These are phyloP conservation scores for Zymoseptoria brevis DNA, from an alignment of 2,329 filamentous ascomycete species.

Conservation along the genomic window DNA sequence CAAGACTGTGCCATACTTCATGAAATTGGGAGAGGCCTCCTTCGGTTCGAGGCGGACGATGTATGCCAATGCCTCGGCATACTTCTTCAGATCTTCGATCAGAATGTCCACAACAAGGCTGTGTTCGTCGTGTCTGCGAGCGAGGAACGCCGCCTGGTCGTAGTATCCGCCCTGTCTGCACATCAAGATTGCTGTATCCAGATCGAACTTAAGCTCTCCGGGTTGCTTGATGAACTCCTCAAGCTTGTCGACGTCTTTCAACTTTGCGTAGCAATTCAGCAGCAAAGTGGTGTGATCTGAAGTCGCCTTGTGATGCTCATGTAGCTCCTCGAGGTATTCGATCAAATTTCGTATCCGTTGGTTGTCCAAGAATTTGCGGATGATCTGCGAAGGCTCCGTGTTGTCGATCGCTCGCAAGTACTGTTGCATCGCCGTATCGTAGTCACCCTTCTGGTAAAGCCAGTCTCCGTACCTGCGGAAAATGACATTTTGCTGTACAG, in stretches of 20 bases:
- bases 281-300: slow-evolving; percentile 91
- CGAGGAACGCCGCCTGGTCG: slow-evolving; percentile 91
- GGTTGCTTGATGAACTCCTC: slow-evolving; percentile 96
- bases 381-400: slow-evolving; percentile 92
- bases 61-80: slow-evolving; percentile 79
- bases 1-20: slow-evolving; percentile 90
- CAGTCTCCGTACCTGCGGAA: slow-evolving; percentile 91
- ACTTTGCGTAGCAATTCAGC: slow-evolving; percentile 93
- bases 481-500: slow-evolving; percentile 78
- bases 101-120: slow-evolving; percentile 92
- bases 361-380: slow-evolving; percentile 93
- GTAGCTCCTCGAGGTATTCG: slow-evolving; percentile 90
- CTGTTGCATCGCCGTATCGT: slow-evolving; percentile 97
- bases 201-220: slow-evolving; percentile 87
- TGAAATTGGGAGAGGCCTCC: slow-evolving; percentile 76
- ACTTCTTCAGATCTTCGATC: slow-evolving; percentile 90
- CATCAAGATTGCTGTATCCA: slow-evolving; percentile 96
- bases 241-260: slow-evolving; percentile 93
- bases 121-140: slow-evolving; percentile 87
- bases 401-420: slow-evolving; percentile 94
- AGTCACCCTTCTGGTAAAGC: slow-evolving; percentile 89
- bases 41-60: slow-evolving; percentile 81
- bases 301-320: slow-evolving; percentile 87
- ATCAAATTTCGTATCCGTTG: slow-evolving; percentile 97
- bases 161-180: slow-evolving; percentile 95